Evolutionary conservation across 78 protist genomes (phyloP).

Genomic region (Tieghemostelium lacteum): DNA sequence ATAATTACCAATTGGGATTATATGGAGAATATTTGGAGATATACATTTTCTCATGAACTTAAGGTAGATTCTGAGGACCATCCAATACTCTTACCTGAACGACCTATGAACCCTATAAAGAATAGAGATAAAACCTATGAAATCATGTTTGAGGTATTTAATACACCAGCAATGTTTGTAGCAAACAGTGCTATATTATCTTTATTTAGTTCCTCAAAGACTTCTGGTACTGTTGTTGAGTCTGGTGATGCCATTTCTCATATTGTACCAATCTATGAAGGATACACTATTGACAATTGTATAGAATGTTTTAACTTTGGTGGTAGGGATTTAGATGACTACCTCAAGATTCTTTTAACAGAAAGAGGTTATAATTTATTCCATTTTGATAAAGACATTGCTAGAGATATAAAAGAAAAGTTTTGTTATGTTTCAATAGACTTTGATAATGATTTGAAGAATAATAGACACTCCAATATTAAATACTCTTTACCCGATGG

Average conservation of each 20-base stretch:
- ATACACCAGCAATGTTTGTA: constrained; percentile 93
- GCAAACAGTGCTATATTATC: constrained; percentile 90
- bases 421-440: constrained; percentile 37
- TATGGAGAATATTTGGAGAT: constrained; percentile 89
- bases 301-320: constrained; percentile 92
- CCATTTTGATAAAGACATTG: constrained; percentile 17
- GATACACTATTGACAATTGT: constrained; percentile 77
- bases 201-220: constrained; percentile 92
- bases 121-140: constrained; percentile 94
- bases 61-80: constrained; percentile 97
- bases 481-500: neutral
- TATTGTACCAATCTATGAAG: constrained; percentile 94
- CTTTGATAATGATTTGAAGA: constrained; percentile 70
- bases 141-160: constrained; percentile 93
- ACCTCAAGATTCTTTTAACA: constrained; percentile 92
- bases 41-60: constrained; percentile 91
- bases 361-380: constrained; percentile 97
- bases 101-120: constrained; percentile 95
- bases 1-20: constrained; percentile 91
- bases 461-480: neutral
- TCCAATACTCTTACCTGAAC: constrained; percentile 96
- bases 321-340: constrained; percentile 95
- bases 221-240: constrained; percentile 96
- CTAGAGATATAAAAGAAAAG: constrained; percentile 89
- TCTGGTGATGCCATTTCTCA: constrained; percentile 97